Conservation (phyloP, 495 filamentous ascomycete genomes). For the Xylaria palmicola region DNA sequence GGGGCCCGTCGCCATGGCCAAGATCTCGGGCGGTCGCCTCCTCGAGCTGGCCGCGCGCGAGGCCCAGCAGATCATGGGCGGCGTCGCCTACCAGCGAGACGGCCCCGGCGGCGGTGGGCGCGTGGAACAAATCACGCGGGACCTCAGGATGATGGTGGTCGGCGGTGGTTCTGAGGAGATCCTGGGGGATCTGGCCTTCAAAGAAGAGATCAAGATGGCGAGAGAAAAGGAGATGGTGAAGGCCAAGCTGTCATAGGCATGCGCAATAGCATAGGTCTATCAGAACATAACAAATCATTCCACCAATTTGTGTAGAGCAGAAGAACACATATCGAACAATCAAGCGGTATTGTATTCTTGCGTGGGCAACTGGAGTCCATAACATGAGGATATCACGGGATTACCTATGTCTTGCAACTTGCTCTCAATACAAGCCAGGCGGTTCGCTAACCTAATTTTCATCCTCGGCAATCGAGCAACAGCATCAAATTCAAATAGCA, state of each 20-base stretch:
- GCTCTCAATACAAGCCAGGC: too few relatives aligned
- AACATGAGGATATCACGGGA: too few relatives aligned
- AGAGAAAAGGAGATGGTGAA: slow-evolving; percentile 1
- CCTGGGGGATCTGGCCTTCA: slow-evolving; percentile 52
- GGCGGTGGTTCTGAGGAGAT: slow-evolving; percentile 61
- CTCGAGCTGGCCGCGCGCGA: slow-evolving; percentile 58
- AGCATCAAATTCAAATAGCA: too few relatives aligned
- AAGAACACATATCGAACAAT: neutral
- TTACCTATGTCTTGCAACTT: too few relatives aligned
- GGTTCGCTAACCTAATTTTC: too few relatives aligned
- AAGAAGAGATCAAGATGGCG: slow-evolving; percentile 41
- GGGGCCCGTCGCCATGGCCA: slow-evolving; percentile 39
- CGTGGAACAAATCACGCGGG: slow-evolving; percentile 58
- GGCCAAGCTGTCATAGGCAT: neutral
- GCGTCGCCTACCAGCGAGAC: slow-evolving; percentile 54
- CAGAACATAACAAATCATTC: too few relatives aligned
- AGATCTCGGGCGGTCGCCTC: slow-evolving; percentile 55
- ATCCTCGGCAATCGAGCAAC: too few relatives aligned
- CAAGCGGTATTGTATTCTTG: too few relatives aligned
- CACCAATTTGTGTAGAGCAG: too few relatives aligned
- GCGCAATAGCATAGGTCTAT: neutral
- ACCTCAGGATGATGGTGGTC: slow-evolving; percentile 57
- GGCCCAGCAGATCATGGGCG: slow-evolving; percentile 62
- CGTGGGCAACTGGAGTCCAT: too few relatives aligned
- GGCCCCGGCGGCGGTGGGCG: slow-evolving; percentile 45